Base-by-base conservation (phyloP, 2,329 filamentous ascomycete species). In the Byssoonygena ceratinophila region DNA sequence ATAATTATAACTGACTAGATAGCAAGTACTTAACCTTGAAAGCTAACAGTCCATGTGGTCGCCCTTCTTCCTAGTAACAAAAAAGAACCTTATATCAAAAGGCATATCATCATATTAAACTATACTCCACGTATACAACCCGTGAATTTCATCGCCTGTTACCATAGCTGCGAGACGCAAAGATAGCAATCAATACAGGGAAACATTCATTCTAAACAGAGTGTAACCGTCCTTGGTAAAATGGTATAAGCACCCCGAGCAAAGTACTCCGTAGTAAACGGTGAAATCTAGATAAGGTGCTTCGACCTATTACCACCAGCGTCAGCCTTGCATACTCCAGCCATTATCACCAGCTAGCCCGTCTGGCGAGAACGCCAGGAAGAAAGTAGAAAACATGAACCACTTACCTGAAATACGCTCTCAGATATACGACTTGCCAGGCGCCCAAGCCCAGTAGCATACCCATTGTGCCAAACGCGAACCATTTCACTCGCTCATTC, bases 401-500 rank as follows among this genome's bases (percentile, higher is more conserved):
- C 45, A 68, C 70, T 64, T 68, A 86, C 78, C 89, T 83, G 78
- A 98, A 98, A 78, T 98, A 98, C 58, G 91, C 90, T 68, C 92
- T 80, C 72, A 98, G 77, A 73, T 98, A 98, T 67, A 98, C 82
- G 66, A 98, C 87, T 81, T 98, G 92, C 92, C 92, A 98, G 39
- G 76, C 89, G 70, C 92, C 94, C 62, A 98, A 76, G 31, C 81
- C 87, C 60, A 96, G 76, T 61, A 98, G 75, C 76, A 96, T 84
- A 57, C 88, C 85, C 74, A 95, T 97, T 25, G 91, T 97, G 59
- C 83, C 82, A 68, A 96, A 83, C 46, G 91, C 91, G 72, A 98
- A 98, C 89, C 88, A 97, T 77, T 97, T 98, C 65, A 98, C 92
- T 55, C 92, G 82, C 73, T 86, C 92, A 74, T 98, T 98, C 60